phyloP scores from a whole-genome alignment of 441 rosid genomes.

The Arabidopsis hybrid region DNA sequence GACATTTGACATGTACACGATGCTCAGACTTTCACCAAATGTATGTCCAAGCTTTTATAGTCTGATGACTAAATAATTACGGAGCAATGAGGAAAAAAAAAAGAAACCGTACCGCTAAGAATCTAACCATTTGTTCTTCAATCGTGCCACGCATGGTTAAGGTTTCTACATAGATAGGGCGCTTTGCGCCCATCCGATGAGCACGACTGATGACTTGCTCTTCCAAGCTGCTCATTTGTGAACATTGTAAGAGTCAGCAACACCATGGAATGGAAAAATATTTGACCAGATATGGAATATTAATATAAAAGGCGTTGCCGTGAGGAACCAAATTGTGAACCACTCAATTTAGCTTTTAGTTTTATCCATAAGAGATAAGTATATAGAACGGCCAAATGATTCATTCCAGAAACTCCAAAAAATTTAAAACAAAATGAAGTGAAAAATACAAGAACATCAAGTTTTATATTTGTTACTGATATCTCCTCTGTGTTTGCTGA shows the following conservation, averaged over 20 bases:
- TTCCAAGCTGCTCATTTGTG: slow-evolving; percentile 75
- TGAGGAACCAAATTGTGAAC: slow-evolving; percentile 14
- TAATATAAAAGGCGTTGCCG: slow-evolving; percentile 4
- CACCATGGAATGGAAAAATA: background rate
- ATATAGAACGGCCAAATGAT: slow-evolving; percentile 11
- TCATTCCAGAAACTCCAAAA: background rate
- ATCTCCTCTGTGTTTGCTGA: background rate
- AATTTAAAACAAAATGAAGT: background rate
- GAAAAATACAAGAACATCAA: background rate
- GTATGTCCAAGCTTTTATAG: slow-evolving; percentile 6
- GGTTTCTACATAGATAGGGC: slow-evolving; percentile 91
- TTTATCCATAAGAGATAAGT: background rate
- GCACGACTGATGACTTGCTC: slow-evolving; percentile 99
- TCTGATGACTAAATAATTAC: slow-evolving; percentile 10
- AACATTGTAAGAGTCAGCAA: slow-evolving; percentile 26
- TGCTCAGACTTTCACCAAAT: slow-evolving; percentile 18
- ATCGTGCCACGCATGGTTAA: slow-evolving; percentile 91
- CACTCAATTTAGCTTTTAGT: slow-evolving; percentile 10
- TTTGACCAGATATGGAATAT: slow-evolving; percentile 7
- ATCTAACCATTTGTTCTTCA: slow-evolving; percentile 91
- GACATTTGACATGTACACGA: background rate
- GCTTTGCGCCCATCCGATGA: slow-evolving; percentile 96
- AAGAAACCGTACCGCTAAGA: slow-evolving; percentile 64
- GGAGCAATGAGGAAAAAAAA: slow-evolving; percentile 3
- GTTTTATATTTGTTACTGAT: background rate